A percentile compares a stretch with the other conserved stretches of the same genome.
phyloP scores from a whole-genome alignment of 768 basidiomycete species.

The Tubosaeta sp. region DNA sequence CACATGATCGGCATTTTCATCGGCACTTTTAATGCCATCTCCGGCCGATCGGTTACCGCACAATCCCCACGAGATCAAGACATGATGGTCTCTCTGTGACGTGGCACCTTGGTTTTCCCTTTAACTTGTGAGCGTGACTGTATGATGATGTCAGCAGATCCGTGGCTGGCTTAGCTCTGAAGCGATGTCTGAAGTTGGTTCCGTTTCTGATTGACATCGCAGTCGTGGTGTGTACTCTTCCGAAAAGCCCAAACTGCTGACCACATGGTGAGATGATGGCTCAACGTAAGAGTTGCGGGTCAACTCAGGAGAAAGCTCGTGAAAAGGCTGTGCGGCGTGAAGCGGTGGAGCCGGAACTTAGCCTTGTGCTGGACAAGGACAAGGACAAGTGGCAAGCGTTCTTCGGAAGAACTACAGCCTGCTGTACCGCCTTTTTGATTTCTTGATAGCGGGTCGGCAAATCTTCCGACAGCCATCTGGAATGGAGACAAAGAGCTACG shows the following conservation, averaged over 20 bases:
- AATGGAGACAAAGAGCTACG: conserved; percentile 2
- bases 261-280: conserved; percentile 6
- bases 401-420: conserved; percentile 13
- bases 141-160: too few species aligned
- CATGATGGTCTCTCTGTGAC: not conserved
- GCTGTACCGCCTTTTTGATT: conserved; percentile 16
- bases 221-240: not conserved
- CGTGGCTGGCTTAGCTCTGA: not conserved
- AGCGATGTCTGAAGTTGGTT: not conserved
- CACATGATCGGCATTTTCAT: not conserved
- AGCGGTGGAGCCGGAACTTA: conserved; percentile 1
- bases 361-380: not conserved
- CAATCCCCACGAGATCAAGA: not conserved
- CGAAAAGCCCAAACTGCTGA: not conserved
- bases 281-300: not conserved
- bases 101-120: not conserved
- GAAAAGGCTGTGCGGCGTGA: conserved; percentile 11
- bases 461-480: conserved; percentile 5
- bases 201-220: not conserved
- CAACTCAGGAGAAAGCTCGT: not conserved
- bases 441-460: not conserved
- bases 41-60: not conserved
- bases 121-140: too few species aligned
- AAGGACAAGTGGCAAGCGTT: not conserved
- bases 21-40: conserved; percentile 2